Conservation (phyloP, 306 rosid genomes). For the Luffa aegyptiaca region DNA sequence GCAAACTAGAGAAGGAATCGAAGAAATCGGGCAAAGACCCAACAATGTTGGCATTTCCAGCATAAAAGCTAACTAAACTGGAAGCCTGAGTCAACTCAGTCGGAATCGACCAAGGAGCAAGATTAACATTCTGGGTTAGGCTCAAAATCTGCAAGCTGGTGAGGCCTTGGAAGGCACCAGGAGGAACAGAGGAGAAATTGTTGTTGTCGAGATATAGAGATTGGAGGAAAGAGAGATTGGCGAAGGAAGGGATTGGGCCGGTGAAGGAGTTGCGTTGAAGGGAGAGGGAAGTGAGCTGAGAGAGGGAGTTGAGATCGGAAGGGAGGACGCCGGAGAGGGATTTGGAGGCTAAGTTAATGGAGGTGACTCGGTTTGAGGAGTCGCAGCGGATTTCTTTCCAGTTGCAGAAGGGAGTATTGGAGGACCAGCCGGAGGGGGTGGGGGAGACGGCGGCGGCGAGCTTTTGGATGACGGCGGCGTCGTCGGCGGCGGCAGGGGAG, state of each 20-base stretch:
- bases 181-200: slow-evolving; percentile 46
- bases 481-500: slow-evolving; percentile 34
- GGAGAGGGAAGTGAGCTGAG: slow-evolving; percentile 36
- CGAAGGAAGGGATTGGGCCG: slow-evolving; percentile 56
- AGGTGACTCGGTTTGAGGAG: slow-evolving; percentile 34
- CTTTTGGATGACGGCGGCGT: slow-evolving; percentile 35
- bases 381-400: slow-evolving; percentile 61
- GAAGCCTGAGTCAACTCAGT: slow-evolving; percentile 31
- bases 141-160: slow-evolving; percentile 36
- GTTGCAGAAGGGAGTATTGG: slow-evolving; percentile 23
- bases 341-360: slow-evolving; percentile 27
- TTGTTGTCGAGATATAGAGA: slow-evolving; percentile 28
- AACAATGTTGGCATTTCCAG: slow-evolving; percentile 21
- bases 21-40: slow-evolving; percentile 58
- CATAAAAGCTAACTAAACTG: slow-evolving; percentile 25
- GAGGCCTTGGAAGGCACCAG: slow-evolving; percentile 31
- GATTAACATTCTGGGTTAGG: slow-evolving; percentile 24
- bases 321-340: slow-evolving; percentile 65
- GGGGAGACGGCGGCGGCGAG: slow-evolving; percentile 25
- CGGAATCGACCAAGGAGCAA: slow-evolving; percentile 43
- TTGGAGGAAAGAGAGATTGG: slow-evolving; percentile 39
- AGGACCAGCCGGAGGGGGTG: slow-evolving; percentile 44
- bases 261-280: slow-evolving; percentile 45
- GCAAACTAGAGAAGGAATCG: slow-evolving; percentile 28
- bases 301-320: slow-evolving; percentile 52